phyloP scores from a whole-genome alignment of 306 rosid species.

The Vigna radiata region DNA sequence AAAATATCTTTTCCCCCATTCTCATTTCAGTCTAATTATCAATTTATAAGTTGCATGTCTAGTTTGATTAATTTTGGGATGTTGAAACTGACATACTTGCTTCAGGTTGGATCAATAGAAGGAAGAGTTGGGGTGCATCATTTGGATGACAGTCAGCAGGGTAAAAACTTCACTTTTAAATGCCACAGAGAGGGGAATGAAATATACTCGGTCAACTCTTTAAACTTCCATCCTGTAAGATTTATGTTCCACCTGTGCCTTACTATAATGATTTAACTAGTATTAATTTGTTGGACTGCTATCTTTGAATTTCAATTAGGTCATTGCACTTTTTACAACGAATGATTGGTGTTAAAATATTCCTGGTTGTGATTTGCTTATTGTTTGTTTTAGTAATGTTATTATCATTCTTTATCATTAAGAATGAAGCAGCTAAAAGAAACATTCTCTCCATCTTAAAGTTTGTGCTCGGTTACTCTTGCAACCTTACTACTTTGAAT shows the following conservation, averaged over 20 bases:
- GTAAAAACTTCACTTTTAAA: constrained; percentile 92
- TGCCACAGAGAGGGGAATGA: constrained; percentile 91
- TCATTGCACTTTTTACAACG: constrained; percentile 1
- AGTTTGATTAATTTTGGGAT: constrained; percentile 35
- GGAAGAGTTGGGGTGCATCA: constrained; percentile 99
- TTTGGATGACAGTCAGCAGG: constrained; percentile 77
- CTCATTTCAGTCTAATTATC: constrained; percentile 15
- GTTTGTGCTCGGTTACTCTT: neutral
- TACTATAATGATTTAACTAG: constrained; percentile 25
- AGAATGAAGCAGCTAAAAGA: neutral
- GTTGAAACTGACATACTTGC: constrained; percentile 43
- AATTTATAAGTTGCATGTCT: constrained; percentile 26
- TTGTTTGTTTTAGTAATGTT: neutral
- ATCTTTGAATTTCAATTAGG: constrained; percentile 11
- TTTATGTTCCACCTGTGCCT: constrained; percentile 34
- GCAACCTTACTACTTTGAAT: neutral
- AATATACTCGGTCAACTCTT: constrained; percentile 90
- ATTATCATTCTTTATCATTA: neutral
- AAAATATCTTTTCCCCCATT: constrained; percentile 21
- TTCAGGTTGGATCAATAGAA: constrained; percentile 92
- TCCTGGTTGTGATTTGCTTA: constrained; percentile 14
- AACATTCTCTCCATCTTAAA: constrained; percentile 2
- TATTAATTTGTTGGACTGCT: constrained; percentile 1
- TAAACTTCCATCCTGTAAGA: constrained; percentile 96
- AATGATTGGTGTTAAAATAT: constrained; percentile 16